Conservation (phyloP, 768 basidiomycete species). For the Collybia mongolica region DNA sequence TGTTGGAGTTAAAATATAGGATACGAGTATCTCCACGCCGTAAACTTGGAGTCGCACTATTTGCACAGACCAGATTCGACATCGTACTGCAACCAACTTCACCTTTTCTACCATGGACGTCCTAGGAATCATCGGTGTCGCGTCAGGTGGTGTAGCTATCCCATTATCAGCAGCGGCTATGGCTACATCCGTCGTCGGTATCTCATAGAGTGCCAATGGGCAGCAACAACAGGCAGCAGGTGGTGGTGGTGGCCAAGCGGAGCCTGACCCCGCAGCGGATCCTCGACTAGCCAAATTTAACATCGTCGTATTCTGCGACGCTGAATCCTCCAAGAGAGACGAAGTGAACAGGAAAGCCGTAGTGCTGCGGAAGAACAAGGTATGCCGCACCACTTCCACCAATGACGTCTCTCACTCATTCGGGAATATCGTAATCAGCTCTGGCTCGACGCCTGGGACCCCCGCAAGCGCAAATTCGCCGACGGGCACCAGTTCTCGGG, state of each 20-base stretch:
- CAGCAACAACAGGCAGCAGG: conserved; percentile 12
- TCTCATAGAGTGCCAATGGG: conserved; percentile 23
- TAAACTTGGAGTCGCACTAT: too few relatives aligned
- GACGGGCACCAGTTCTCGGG: conserved; percentile 29
- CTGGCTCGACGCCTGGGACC: conserved; percentile 26
- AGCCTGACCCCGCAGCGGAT: conserved; percentile 20
- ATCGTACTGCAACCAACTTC: too few relatives aligned
- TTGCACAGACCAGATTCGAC: too few relatives aligned
- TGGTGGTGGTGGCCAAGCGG: conserved; percentile 12
- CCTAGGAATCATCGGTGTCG: conserved; percentile 26
- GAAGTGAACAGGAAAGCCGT: conserved; percentile 22
- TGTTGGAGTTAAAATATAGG: too few relatives aligned
- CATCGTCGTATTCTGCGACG: conserved; percentile 14
- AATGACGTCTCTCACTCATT: not conserved
- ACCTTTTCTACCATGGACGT: conserved; percentile 3
- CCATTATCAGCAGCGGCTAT: conserved; percentile 24
- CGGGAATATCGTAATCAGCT: conserved; percentile 18
- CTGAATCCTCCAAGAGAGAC: conserved; percentile 5
- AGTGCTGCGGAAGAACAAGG: conserved; percentile 24
- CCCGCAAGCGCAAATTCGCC: conserved; percentile 17
- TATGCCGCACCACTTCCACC: conserved; percentile 2
- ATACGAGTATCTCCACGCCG: too few relatives aligned
- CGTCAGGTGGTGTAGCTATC: conserved; percentile 24
- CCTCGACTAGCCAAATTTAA: conserved; percentile 27
- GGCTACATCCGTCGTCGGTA: conserved; percentile 23